Conservation (phyloP, 352 stramenopile species). For the Globisporangium spinosum region DNA sequence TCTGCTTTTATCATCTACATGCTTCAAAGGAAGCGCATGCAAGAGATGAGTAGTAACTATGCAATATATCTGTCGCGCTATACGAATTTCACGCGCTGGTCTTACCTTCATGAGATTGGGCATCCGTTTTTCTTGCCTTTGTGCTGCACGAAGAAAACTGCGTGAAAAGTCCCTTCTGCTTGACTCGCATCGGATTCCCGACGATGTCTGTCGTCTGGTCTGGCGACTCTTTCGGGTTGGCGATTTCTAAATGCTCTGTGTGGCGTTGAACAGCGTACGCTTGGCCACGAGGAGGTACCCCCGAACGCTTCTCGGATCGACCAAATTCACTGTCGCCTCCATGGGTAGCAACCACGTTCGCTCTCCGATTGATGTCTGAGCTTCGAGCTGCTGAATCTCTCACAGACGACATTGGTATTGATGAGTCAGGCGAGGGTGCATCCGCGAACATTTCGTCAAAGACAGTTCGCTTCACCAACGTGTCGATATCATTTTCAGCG, state of each 20-base stretch:
- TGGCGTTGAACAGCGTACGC: not conserved
- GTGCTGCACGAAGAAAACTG: slow-evolving; percentile 16
- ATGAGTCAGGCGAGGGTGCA: not conserved
- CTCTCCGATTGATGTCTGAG: not conserved
- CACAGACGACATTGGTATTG: not conserved
- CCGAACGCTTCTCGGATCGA: not conserved
- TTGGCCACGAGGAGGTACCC: not conserved
- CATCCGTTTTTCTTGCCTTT: slow-evolving; percentile 16
- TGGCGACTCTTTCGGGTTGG: not conserved
- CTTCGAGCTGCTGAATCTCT: not conserved
- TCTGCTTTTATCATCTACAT: not conserved
- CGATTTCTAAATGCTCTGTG: not conserved
- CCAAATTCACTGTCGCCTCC: not conserved
- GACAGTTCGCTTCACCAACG: slow-evolving; percentile 8
- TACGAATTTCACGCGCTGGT: slow-evolving; percentile 1
- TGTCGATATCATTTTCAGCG: not conserved
- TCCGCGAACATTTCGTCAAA: not conserved
- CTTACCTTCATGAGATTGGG: slow-evolving; percentile 14
- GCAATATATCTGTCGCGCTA: not conserved
- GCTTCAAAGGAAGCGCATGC: slow-evolving; percentile 17
- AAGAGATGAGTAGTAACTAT: not conserved
- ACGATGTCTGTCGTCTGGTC: not conserved
- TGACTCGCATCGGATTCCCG: not conserved
- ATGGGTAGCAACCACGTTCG: not conserved
- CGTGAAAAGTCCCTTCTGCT: slow-evolving; percentile 12